Evolutionary conservation across 2,329 filamentous ascomycete genomes (phyloP), one percentile per base, ranked within the genome.

Genomic region (Xylariaceae sp.): DNA sequence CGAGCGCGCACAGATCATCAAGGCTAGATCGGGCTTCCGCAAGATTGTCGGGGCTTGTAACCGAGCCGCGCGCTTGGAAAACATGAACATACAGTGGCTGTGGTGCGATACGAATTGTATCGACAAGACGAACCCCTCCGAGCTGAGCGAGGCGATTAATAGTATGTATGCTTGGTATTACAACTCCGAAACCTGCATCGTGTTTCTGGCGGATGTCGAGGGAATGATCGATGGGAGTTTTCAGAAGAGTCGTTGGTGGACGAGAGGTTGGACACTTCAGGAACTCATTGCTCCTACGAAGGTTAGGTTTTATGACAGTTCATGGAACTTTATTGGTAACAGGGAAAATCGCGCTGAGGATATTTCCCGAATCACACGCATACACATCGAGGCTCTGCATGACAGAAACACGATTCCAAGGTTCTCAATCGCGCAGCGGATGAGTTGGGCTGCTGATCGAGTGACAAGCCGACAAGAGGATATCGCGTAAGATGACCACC

Each of bases 101-200:
- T 73, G 70, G 69, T 64, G 67, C n/a, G 70, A 71, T 48, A 71
- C 69, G 1, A 66, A 65, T 36, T 72, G 71, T 42, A 72, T 73
- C 53, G 66, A 73, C 56, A 70, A 68, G 55, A 48, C 43, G 1
- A 70, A 64, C 51, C 67, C 64, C 2, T 62, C 66, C 0, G 69
- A 72, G 48, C 52, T 73, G 2, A 65, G 59, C 3, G 69, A 72
- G 40, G 67, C 70, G 5, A 66, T 72, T 42, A 72, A 71, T 38
- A 66, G 64, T 45, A 71, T 72, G 67, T 72, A 66, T 28, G 36
- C 51, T 1, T 71, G 66, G 66, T 69, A 69, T 47, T 56, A 52
- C 1, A 60, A 62, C n/a, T 59, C 60, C 0, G 36, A 42, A 0
- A 54, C 71, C 2, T 72, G 71, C 55, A 72, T 71, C 42, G 68